Evolutionary conservation across 495 filamentous ascomycete genomes (phyloP), one percentile per base, ranked within the genome.

Genomic region (Penicillium dipodomyicola): DNA sequence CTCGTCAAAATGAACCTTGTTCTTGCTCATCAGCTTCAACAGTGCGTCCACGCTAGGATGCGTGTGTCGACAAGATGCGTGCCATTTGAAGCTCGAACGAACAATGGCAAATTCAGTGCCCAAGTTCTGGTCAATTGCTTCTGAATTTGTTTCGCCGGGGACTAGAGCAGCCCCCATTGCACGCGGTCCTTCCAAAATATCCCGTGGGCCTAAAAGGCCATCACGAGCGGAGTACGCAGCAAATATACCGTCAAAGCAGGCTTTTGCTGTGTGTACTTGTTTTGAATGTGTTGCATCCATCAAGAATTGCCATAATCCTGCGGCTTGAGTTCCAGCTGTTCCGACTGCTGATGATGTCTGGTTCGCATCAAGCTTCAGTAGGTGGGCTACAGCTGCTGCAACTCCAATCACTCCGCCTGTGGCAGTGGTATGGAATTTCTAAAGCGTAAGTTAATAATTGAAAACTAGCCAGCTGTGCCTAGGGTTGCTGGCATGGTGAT

Each of bases 301-400:
- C 11, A 73, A 52, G 52, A 73, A 73, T 27, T 73, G 71, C 71
- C 71, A 73, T 5, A 73, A 58, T 5, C 71, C 71, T 23, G 71
- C 71, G 12, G 71, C 69, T 58, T 73, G 71, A 1, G 71, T 73
- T 15, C 71, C 71, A 12, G 71, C 71, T 42, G 71, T 72, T 20
- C 71, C 71, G 19, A 73, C 64, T 20, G 69, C 69, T 20, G 69
- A 70, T 11, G 69, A 32, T 5, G 60, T 72, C 33, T 65, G 54
- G 23, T 54, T 55, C 10, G 43, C 42, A 25, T 63, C 45, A 3
- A 72, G 65, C 14, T 63, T 63, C 10, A 73, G 53, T 5, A 73
- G 67, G 20, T 62, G 60, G 3, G 67, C 63, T 29, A 59, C 58
- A 5, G 69, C 60, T 25, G 69, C 71, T 29, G 69, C 71, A 23